These are phyloP conservation scores for Apiospora rasikravindrae DNA, from an alignment of 2,329 filamentous ascomycete species.

Conservation along the genomic window DNA sequence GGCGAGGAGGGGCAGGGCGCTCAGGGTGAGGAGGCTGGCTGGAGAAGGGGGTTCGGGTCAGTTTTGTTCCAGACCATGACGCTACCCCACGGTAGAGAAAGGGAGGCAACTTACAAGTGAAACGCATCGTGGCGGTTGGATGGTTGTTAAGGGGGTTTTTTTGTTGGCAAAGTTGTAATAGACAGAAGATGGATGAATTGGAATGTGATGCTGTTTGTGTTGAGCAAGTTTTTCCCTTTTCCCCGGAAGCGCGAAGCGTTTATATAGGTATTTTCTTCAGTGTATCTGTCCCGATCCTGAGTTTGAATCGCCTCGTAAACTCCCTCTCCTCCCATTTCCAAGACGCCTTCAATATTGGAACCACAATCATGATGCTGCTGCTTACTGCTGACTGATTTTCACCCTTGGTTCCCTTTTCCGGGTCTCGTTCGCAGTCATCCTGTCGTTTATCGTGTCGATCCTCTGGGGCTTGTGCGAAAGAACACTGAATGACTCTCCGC, in stretches of 20 bases:
- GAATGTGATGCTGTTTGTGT: background rate
- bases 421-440: background rate
- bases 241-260: background rate
- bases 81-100: background rate
- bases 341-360: background rate
- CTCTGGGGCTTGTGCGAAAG: background rate
- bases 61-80: background rate
- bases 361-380: background rate
- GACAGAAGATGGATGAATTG: background rate
- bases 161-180: background rate
- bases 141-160: background rate
- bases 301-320: background rate
- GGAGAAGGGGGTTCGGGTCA: background rate
- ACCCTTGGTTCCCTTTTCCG: background rate
- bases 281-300: background rate
- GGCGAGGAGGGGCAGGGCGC: slow-evolving; percentile 4
- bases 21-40: slow-evolving; percentile 11
- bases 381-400: background rate
- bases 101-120: background rate
- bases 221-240: background rate
- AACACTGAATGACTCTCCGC: background rate
- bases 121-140: slow-evolving; percentile 3
- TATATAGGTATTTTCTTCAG: background rate
- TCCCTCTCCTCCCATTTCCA: background rate
- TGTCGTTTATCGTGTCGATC: background rate